These are phyloP conservation scores for Phyllosticta citrichinensis DNA, from an alignment of 2,329 filamentous ascomycete genomes.

Conservation along the genomic window DNA sequence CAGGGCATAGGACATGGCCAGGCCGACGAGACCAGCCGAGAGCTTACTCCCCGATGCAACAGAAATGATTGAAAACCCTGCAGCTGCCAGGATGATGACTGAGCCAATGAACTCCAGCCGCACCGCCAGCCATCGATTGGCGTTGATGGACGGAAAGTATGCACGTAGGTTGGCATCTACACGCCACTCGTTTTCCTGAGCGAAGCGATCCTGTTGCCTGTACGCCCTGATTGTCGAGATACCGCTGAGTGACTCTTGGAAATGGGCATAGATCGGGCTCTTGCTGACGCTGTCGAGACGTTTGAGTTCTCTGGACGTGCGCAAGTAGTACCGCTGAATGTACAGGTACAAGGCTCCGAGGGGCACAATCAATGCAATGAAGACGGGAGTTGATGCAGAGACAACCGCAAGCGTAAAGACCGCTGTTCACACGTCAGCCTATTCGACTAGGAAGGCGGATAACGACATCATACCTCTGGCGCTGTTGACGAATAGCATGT, in stretches of 20 bases:
- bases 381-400: slow-evolving; percentile 67
- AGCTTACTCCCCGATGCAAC: slow-evolving; percentile 58
- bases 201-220: slow-evolving; percentile 76
- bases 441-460: background rate
- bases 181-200: slow-evolving; percentile 92
- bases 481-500: slow-evolving; percentile 59
- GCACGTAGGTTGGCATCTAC: slow-evolving; percentile 90
- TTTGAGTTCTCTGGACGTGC: slow-evolving; percentile 93
- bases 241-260: slow-evolving; percentile 91
- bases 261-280: slow-evolving; percentile 95
- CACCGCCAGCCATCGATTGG: slow-evolving; percentile 82
- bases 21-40: slow-evolving; percentile 68
- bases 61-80: slow-evolving; percentile 70
- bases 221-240: slow-evolving; percentile 94
- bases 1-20: slow-evolving; percentile 93
- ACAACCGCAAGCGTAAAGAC: slow-evolving; percentile 83
- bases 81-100: slow-evolving; percentile 80
- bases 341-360: slow-evolving; percentile 73
- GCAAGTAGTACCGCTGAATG: slow-evolving; percentile 94
- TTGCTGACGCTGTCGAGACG: slow-evolving; percentile 88
- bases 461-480: slow-evolving; percentile 34
- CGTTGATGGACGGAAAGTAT: slow-evolving; percentile 92
- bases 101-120: slow-evolving; percentile 93
- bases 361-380: slow-evolving; percentile 71
- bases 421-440: slow-evolving; percentile 22